Base-by-base conservation (phyloP, 352 stramenopile species). In the Thraustotheca clavata region DNA sequence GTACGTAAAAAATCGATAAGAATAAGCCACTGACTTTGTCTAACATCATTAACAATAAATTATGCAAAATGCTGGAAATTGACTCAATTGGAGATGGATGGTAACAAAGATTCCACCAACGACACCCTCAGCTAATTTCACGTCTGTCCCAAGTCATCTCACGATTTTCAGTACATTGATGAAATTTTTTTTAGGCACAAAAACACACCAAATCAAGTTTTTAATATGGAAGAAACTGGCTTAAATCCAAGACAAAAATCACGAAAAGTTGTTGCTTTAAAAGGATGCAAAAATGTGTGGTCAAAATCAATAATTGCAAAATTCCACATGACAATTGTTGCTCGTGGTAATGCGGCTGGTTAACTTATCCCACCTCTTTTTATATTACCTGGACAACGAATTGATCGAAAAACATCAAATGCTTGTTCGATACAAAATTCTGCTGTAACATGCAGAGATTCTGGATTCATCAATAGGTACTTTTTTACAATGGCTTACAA, bases 271-370 rank as follows among this genome's bases (percentile, higher is more conserved):
- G 16, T 20, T 20, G 38, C 38, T 16, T 20, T 16, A 16, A 43
- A 60, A 41, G 29, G 26, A 1, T 16, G 11, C 20, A 31, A 22
- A 14, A 60, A 14, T 24, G 49, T 49, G 14, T 60, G 49, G 49
- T 14, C 14, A 1, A 60, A 43, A 35, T 50, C 26, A 18, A 60
- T 60, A 16, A 18, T 35, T 11, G 14, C 24, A 12, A 50, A 48
- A 11, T 60, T 60, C 26, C 49, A 60, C 29, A 31, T 60, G 0
- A 60, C 49, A 1, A 48, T 60, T 60, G 49, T 60, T 12, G 49
- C 1, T 14, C 16, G 14, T 24, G 49, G n/a, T 1, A 48, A 14
- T 48, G 49, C 49, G 12, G 14, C 20, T 16, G 49, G 49, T 20
- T 12, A 48, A 22, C 20, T 60, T 18, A 49, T 60, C 0, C 49